These are phyloP conservation scores for Solanum arcanum DNA, from an alignment of 257 asterid species.

Conservation along the genomic window DNA sequence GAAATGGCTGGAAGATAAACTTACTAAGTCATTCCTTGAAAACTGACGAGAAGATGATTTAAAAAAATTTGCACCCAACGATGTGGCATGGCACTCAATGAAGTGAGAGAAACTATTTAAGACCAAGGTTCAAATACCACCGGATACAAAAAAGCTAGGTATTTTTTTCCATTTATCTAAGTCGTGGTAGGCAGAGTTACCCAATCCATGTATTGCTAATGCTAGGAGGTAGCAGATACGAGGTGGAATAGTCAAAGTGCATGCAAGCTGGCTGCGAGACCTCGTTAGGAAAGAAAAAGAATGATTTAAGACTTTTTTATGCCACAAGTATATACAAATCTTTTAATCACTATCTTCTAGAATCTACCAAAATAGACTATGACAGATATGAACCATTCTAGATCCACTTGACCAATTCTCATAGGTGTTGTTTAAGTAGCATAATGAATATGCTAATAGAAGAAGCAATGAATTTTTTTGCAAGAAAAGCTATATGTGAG, in stretches of 20 bases:
- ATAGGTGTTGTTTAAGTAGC: not conserved
- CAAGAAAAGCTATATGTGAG: not conserved
- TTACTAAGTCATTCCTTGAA: not conserved
- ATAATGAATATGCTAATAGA: not conserved
- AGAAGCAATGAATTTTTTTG: not conserved
- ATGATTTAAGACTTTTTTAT: not conserved
- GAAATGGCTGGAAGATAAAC: not conserved
- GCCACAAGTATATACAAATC: not conserved
- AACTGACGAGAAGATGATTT: not conserved
- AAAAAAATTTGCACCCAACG: not conserved
- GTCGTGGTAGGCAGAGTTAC: not conserved
- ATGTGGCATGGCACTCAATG: not conserved
- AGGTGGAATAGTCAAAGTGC: not conserved
- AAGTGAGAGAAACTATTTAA: not conserved
- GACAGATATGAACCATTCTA: not conserved
- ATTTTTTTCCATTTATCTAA: not conserved
- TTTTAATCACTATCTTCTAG: not conserved
- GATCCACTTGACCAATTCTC: not conserved
- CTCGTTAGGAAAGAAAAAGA: not conserved
- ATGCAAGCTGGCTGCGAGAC: not conserved
- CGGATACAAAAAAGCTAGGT: not conserved
- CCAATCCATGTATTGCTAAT: not conserved
- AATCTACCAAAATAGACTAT: not conserved
- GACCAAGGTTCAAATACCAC: not conserved
- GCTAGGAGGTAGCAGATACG: not conserved